Base-by-base conservation (phyloP, 2,329 filamentous ascomycete genomes). In the Berkeleyomyces basicola region DNA sequence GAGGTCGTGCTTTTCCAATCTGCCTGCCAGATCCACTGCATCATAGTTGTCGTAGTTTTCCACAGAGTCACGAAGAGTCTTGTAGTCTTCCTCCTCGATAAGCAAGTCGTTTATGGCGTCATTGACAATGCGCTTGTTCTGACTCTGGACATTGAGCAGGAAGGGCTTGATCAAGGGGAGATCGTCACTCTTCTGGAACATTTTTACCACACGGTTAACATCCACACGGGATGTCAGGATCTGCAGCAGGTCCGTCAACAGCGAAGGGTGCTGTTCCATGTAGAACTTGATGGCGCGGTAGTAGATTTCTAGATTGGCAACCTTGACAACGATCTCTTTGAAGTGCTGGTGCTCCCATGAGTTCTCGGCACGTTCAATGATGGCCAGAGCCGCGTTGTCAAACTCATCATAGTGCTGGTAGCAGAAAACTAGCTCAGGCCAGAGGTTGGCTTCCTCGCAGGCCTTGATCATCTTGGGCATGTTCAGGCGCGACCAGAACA, bases 1-100 rank as follows among this genome's bases (percentile, higher is more conserved):
- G 58, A 99, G 78, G 63, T 99, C 93, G 71, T 99, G 95, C 78
- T 93, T 93, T 82, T 99, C 95, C 9, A 99, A 80, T 63, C 93
- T 88, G 72, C 88, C 82, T 1, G 93, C 95, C 65, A 99, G 83
- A 36, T 95, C 91, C 57, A 95, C 88, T 2, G 92, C 87, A 72
- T 99, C 95, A 72, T 97, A 99, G 77, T 99, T 99, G 79, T 99
- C 93, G 74, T 96, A 95, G 77, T 96, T 96, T 77, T 96, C 90
- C 9, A 96, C 92, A 1, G 93, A 99, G 75, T 99, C 93, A 61
- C 90, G 88, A 37, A 99, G 81, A 14, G 92, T 96, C 85, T 99
- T 97, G 82, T 99, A 92, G 73, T 99, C 95, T 72, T 99, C 95
- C 74, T 99, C 93, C 74, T 99, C 93, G 65, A 99, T 99, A 69